Evolutionary conservation across 768 basidiomycete species (phyloP).

Genomic region (Podaxis sp.): DNA sequence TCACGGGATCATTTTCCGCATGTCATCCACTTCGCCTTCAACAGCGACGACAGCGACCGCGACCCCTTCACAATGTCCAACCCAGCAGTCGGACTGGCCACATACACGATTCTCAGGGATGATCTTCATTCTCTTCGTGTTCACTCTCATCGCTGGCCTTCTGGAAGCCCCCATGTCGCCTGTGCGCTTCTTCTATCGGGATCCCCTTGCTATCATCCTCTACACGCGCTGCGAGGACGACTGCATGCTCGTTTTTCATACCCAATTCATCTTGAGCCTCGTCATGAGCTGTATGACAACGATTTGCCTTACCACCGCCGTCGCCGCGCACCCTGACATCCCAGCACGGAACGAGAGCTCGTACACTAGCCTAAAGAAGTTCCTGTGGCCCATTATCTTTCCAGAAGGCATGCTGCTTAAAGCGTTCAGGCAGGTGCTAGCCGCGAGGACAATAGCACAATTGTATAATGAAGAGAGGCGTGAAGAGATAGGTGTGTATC

Average conservation of each 20-base stretch:
- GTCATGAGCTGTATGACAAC: conserved; percentile 12
- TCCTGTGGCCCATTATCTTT: conserved; percentile 10
- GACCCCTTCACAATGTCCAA: not conserved
- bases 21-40: conserved; percentile 4
- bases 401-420: conserved; percentile 10
- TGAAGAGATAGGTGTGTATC: conserved; percentile 10
- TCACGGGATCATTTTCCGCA: not conserved
- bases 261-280: conserved; percentile 9
- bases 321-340: conserved; percentile 10
- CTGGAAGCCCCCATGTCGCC: conserved; percentile 10
- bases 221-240: conserved; percentile 12
- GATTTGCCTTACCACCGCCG: conserved; percentile 10
- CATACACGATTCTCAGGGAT: conserved; percentile 1
- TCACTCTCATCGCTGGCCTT: conserved; percentile 9
- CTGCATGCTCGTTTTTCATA: conserved; percentile 11
- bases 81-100: not conserved
- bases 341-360: conserved; percentile 6
- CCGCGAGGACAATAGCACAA: conserved; percentile 8
- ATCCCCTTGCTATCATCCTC: conserved; percentile 9
- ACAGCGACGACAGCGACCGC: conserved; percentile 1
- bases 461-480: conserved; percentile 10
- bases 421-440: conserved; percentile 11
- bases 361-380: conserved; percentile 9
- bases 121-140: conserved; percentile 8
- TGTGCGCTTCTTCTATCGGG: conserved; percentile 10